Conservation (phyloP, 148 eudicot species). For the Simmondsia chinensis region DNA sequence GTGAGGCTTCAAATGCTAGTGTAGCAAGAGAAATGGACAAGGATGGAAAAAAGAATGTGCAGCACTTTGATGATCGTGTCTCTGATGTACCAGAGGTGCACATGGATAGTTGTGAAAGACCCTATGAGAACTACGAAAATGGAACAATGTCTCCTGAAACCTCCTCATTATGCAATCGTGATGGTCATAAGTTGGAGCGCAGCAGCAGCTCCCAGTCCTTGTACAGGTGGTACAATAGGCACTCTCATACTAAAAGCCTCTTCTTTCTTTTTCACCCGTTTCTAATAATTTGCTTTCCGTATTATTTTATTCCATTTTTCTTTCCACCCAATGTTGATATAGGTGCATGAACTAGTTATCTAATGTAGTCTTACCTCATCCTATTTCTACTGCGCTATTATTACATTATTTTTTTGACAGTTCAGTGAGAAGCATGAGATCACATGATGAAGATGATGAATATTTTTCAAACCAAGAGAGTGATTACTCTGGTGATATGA, state of each 20-base stretch:
- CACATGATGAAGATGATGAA: slow-evolving; percentile 62
- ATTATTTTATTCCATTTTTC: neutral
- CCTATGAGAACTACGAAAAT: slow-evolving; percentile 25
- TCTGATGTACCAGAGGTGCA: slow-evolving; percentile 42
- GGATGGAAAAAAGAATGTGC: slow-evolving; percentile 27
- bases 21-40: slow-evolving; percentile 33
- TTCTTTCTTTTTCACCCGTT: too few relatives aligned
- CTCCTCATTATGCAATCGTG: slow-evolving; percentile 18
- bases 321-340: neutral
- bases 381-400: slow-evolving; percentile 3
- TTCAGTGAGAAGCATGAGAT: slow-evolving; percentile 55
- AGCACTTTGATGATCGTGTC: slow-evolving; percentile 36
- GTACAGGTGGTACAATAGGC: slow-evolving; percentile 40
- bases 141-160: slow-evolving; percentile 31
- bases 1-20: slow-evolving; percentile 62
- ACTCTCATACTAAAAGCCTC: neutral
- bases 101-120: slow-evolving; percentile 26
- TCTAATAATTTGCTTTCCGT: too few relatives aligned
- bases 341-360: neutral
- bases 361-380: neutral
- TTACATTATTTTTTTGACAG: slow-evolving; percentile 42
- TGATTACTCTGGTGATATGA: slow-evolving; percentile 45
- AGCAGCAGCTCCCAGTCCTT: slow-evolving; percentile 51
- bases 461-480: slow-evolving; percentile 34
- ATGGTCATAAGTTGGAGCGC: slow-evolving; percentile 33